A percentile compares a stretch with the other conserved stretches of the same genome.
Evolutionary conservation across 2,329 filamentous ascomycete species (phyloP).

Genomic region (Exophiala aquamarina): DNA sequence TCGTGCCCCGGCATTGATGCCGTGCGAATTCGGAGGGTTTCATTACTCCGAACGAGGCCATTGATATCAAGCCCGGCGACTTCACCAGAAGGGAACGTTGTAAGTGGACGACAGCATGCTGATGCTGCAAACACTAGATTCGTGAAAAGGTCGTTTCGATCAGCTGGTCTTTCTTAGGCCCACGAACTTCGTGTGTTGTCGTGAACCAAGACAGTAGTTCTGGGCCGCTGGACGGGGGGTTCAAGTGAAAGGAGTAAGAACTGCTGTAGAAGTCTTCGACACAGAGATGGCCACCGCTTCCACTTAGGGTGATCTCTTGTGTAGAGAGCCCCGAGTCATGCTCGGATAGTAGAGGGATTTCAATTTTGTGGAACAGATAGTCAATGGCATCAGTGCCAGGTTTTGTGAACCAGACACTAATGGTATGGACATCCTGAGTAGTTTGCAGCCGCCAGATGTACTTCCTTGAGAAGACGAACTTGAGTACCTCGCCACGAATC

Average conservation of each 20-base stretch:
- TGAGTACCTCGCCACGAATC: conserved; percentile 24
- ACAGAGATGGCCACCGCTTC: conserved; percentile 45
- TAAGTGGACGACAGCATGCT: no score
- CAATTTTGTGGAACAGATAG: conserved; percentile 47
- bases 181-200: conserved; percentile 45
- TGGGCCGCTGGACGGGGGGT: conserved; percentile 28
- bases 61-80: not conserved
- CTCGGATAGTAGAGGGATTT: conserved; percentile 18
- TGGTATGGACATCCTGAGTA: conserved; percentile 18
- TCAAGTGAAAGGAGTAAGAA: conserved; percentile 43
- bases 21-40: no score
- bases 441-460: conserved; percentile 44
- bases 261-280: conserved; percentile 49
- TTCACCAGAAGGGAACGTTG: not conserved
- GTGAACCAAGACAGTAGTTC: conserved; percentile 34
- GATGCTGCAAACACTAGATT: no score
- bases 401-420: conserved; percentile 49
- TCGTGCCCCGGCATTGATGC: no score
- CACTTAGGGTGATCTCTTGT: conserved; percentile 32
- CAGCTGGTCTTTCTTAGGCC: conserved; percentile 47
- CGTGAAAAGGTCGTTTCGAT: conserved; percentile 40
- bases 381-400: conserved; percentile 37
- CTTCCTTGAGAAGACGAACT: conserved; percentile 35
- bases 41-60: no score
- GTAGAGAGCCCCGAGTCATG: not conserved